Base-by-base conservation (phyloP, 345 rosid genomes). In the Aquilaria sinensis region DNA sequence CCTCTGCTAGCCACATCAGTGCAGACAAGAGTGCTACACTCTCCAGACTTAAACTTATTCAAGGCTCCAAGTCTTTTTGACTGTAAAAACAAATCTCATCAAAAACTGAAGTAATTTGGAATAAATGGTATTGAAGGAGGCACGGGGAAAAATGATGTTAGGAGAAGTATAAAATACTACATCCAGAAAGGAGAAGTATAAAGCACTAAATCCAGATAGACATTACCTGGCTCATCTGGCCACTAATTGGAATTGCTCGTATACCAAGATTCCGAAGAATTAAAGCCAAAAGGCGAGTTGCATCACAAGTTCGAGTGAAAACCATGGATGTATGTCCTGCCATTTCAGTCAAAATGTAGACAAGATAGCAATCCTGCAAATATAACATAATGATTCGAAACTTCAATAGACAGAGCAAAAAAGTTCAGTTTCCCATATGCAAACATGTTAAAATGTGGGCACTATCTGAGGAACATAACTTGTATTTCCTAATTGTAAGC, bases 1-100 rank as follows among this genome's bases (percentile, higher is more conserved):
- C 97, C 99, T 82, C 99, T 85, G 72, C 97, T 90, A 45, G 99
- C 99, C 68, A 90, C 97, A 69, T 94, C 96, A 31, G 97, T 94
- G 72, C 96, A 90, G 71, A 90, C 83, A 68, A 94, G 92, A 68
- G 90, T 81, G 70, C 87, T 86, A 72, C 96, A 94, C 72, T 90
- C 97, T 67, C 91, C 93, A 58, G 97, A 88, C 79, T 90, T 88
- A 69, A 94, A 94, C 83, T 83, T 88, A 68, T 81, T 94, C 69
- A 94, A 78, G 61, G 99, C 95, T 67, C 99, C 96, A 49, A 94
- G 88, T 73, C 99, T 88, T 73, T 90, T 94, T 31, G 97, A 62
- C 99, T 90, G 87, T 53, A 45, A 67, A 46, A 60, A 51, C 60
- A 1, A 66, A 57, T 45, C 47, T 4, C 15, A 12, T 12, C 60